phyloP scores from a whole-genome alignment of 371 early-diverging fungal genomes.

The Mucor saturninus region DNA sequence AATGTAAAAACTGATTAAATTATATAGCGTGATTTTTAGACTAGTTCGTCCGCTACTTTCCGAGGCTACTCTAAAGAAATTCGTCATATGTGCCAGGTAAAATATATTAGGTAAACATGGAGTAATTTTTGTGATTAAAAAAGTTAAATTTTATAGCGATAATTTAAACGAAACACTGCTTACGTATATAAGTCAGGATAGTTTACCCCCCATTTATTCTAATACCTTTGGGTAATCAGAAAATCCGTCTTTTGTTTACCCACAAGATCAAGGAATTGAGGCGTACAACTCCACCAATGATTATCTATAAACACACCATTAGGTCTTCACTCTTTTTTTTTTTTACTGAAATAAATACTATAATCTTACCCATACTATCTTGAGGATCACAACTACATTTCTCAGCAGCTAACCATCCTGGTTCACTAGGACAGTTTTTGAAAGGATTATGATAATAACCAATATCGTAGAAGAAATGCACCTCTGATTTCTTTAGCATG shows the following conservation, averaged over 20 bases:
- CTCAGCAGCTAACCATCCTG: constrained; percentile 47
- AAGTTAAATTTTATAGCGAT: constrained; percentile 9
- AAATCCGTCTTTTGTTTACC: constrained; percentile 30
- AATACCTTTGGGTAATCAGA: constrained; percentile 31
- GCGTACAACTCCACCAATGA: constrained; percentile 36
- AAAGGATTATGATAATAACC: constrained; percentile 81
- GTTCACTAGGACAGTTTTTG: constrained; percentile 72
- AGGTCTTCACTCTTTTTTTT: neutral
- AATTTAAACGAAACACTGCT: constrained; percentile 16
- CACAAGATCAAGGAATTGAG: constrained; percentile 31
- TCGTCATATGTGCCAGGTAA: constrained; percentile 58
- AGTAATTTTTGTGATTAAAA: neutral
- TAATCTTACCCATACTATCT: constrained; percentile 55
- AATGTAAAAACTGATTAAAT: neutral
- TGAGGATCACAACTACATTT: constrained; percentile 66
- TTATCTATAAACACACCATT: constrained; percentile 15
- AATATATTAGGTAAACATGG: neutral
- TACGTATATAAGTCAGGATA: constrained; percentile 14
- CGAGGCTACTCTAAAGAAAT: constrained; percentile 64
- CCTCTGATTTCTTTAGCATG: constrained; percentile 76
- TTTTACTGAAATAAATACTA: neutral
- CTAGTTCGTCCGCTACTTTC: constrained; percentile 57
- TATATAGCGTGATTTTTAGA: constrained; percentile 57
- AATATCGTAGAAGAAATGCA: constrained; percentile 94
- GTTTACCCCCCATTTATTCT: constrained; percentile 23